Conservation (phyloP, 1,284 basidiomycete species). For the Termitomyces sp. region DNA sequence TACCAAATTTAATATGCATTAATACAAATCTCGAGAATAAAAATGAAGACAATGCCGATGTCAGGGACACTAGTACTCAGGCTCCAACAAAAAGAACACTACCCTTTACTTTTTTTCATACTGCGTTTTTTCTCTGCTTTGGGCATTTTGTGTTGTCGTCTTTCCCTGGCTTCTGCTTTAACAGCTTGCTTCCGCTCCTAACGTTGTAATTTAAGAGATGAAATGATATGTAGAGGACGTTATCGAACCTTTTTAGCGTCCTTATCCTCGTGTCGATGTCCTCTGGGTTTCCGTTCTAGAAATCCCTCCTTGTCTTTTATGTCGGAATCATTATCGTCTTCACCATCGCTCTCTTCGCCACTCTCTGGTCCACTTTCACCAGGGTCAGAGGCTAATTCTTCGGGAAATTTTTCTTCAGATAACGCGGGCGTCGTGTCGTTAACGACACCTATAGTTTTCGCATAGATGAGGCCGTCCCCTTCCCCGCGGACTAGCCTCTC, state of each 20-base stretch:
- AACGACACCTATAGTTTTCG: constrained; percentile 76
- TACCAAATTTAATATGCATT: constrained; percentile 7
- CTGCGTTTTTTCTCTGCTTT: constrained; percentile 88
- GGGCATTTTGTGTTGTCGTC: constrained; percentile 87
- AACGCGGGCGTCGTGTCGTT: constrained; percentile 4
- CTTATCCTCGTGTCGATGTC: constrained; percentile 87
- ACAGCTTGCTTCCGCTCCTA: constrained; percentile 87
- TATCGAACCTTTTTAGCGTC: constrained; percentile 81
- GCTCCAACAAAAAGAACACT: neutral
- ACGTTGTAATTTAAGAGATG: constrained; percentile 1
- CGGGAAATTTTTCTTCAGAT: constrained; percentile 7
- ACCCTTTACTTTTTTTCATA: constrained; percentile 55
- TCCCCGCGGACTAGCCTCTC: constrained; percentile 68
- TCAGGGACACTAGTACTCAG: constrained; percentile 28
- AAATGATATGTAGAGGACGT: neutral
- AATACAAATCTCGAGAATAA: neutral
- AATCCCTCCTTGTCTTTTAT: constrained; percentile 34
- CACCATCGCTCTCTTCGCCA: constrained; percentile 24
- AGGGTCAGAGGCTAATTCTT: constrained; percentile 2
- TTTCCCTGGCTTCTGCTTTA: constrained; percentile 85
- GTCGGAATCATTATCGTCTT: constrained; percentile 24
- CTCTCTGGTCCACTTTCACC: constrained; percentile 26
- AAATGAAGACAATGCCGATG: constrained; percentile 16
- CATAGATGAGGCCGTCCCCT: constrained; percentile 76
- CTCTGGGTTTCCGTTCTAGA: constrained; percentile 59